Evolutionary conservation across 2,329 filamentous ascomycete species (phyloP).

Genomic region (Alternaria burnsii): DNA sequence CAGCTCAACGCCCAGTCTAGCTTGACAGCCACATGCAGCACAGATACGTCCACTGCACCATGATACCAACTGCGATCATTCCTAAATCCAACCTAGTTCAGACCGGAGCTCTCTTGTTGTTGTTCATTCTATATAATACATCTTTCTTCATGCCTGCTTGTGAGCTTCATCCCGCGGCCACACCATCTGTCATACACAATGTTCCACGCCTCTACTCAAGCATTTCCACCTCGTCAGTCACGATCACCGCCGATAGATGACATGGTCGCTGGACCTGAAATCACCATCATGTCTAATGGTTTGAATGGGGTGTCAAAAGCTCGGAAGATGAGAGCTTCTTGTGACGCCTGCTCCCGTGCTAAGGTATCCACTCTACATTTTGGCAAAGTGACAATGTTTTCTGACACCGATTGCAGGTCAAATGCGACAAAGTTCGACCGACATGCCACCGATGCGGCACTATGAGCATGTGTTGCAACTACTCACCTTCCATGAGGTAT

Average conservation of each 20-base stretch:
- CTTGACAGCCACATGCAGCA: constrained; percentile 30
- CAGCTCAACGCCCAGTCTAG: constrained; percentile 42
- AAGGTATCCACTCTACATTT: constrained; percentile 29
- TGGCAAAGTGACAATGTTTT: neutral
- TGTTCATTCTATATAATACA: constrained; percentile 44
- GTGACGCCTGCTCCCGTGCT: constrained; percentile 50
- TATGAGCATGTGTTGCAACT: constrained; percentile 52
- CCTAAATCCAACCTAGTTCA: constrained; percentile 26
- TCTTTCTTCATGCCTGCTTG: constrained; percentile 27
- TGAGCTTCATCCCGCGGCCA: constrained; percentile 21
- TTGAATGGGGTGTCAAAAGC: constrained; percentile 40
- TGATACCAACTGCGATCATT: constrained; percentile 36
- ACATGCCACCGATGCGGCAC: constrained; percentile 49
- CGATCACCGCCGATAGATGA: constrained; percentile 36
- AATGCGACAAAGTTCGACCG: constrained; percentile 50
- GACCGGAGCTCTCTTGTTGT: constrained; percentile 24
- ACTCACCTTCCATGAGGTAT: constrained; percentile 53
- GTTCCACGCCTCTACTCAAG: constrained; percentile 43
- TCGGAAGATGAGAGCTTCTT: constrained; percentile 50
- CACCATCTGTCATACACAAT: constrained; percentile 29
- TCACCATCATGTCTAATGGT: constrained; percentile 30
- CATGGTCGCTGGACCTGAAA: constrained; percentile 33
- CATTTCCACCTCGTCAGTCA: constrained; percentile 31
- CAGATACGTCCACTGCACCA: constrained; percentile 30
- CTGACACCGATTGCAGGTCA: constrained; percentile 36